Evolutionary conservation across 768 basidiomycete genomes (phyloP), one percentile per base, ranked within the genome.

Genomic region (Hypsizygus marmoreus): DNA sequence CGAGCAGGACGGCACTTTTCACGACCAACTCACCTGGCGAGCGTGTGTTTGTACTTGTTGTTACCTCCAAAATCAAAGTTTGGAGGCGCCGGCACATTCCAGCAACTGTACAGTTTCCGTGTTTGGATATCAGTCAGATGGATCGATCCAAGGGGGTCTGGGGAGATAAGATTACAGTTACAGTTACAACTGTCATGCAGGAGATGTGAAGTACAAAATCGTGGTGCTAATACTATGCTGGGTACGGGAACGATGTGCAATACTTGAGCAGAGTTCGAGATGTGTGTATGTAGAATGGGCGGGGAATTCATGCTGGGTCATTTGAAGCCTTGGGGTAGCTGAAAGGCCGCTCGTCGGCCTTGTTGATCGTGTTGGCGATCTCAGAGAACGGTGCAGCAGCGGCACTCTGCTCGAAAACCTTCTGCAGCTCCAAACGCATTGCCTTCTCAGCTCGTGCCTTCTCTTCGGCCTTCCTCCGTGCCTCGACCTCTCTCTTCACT

Each of bases 401-500:
- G n/a, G n/a, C n/a, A 10, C 25, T 52, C 20, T 51, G 37, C 30
- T 53, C 50, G 1, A 49, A 31, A 11, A 49, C 37, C 0, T 28
- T 33, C 43, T 54, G 45, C 29, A 42, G 49, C 39, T 54, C 58
- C 47, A 42, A 45, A 51, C 49, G 61, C 51, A 51, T 53, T 20
- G 34, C 45, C 38, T 48, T 53, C 56, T 64, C 63, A 23, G 31
- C 31, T 74, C 54, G 75, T 80, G 42, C 76, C 78, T 53, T 72
- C 71, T 55, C 78, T 83, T 53, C 91, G 81, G 67, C 77, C 72
- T 61, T 81, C 82, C 65, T 84, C 82, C 60, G 86, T 77, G 39
- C 76, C 80, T 64, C 82, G 76, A 57, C 79, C 75, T 62, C 79
- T 50, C 48, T 61, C 44, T 51, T 63, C 31, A 57, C 55, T 48